These are phyloP conservation scores for Parasarocladium wereldwijsianum DNA, from an alignment of 2,329 filamentous ascomycete species.

Conservation along the genomic window DNA sequence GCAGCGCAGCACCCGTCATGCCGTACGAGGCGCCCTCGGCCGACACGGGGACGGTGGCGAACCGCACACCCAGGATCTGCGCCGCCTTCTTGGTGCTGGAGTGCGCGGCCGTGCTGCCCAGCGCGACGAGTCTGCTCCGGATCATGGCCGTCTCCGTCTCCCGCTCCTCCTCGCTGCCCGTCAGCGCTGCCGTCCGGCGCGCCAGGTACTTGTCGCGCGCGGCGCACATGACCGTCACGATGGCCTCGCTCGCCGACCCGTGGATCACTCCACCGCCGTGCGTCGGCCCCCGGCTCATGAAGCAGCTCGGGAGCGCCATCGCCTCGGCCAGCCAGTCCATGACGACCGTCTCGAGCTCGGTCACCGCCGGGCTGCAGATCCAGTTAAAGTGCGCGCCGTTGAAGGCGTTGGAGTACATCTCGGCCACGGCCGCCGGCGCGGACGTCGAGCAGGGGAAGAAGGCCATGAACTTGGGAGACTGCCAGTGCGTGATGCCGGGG, in stretches of 20 bases:
- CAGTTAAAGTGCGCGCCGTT: conserved; percentile 92
- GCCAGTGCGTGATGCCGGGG: conserved; percentile 89
- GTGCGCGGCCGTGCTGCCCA: conserved; percentile 69
- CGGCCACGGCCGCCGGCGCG: conserved; percentile 76
- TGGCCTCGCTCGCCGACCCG: conserved; percentile 75
- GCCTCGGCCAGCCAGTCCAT: conserved; percentile 82
- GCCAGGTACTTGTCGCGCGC: conserved; percentile 68
- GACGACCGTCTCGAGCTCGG: conserved; percentile 84
- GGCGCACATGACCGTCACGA: conserved; percentile 75
- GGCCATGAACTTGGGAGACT: conserved; percentile 87
- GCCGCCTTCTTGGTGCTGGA: conserved; percentile 79
- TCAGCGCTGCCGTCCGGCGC: conserved; percentile 36
- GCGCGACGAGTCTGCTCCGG: conserved; percentile 48
- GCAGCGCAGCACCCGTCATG: conserved; percentile 52
- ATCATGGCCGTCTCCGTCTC: conserved; percentile 51
- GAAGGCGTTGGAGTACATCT: conserved; percentile 83
- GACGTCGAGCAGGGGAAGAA: conserved; percentile 79
- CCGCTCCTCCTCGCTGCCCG: conserved; percentile 45
- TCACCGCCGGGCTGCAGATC: conserved; percentile 85
- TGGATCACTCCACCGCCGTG: conserved; percentile 85
- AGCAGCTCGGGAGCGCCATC: conserved; percentile 58
- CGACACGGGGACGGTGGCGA: conserved; percentile 49
- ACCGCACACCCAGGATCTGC: conserved; percentile 73
- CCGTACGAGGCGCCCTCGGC: conserved; percentile 51
- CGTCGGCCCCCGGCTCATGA: conserved; percentile 54